Conservation (phyloP, 371 early-diverging fungal genomes). For the Chytridium lagenaria region DNA sequence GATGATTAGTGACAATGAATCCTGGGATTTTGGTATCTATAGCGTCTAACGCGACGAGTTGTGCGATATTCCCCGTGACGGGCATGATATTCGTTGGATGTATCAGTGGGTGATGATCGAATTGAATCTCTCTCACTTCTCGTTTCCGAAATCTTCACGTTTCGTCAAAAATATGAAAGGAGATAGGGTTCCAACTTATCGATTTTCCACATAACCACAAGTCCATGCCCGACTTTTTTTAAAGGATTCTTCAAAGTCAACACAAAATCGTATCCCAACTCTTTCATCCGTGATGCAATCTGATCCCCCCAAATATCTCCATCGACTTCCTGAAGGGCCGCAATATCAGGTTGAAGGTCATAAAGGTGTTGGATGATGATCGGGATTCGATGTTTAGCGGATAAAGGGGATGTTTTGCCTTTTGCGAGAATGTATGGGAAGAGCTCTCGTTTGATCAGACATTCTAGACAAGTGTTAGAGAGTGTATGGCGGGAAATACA, state of each 20-base stretch:
- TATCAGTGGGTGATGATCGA: slow-evolving; percentile 42
- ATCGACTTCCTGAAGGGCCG: slow-evolving; percentile 62
- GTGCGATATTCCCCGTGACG: slow-evolving; percentile 56
- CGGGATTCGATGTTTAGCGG: background rate
- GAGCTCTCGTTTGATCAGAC: slow-evolving; percentile 50
- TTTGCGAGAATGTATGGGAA: slow-evolving; percentile 50
- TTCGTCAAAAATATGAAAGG: background rate
- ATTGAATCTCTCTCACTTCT: slow-evolving; percentile 22
- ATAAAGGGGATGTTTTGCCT: background rate
- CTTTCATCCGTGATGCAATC: slow-evolving; percentile 28
- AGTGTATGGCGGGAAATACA: background rate
- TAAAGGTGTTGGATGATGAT: background rate
- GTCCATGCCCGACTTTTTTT: slow-evolving; percentile 51
- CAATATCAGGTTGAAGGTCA: slow-evolving; percentile 48
- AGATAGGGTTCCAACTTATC: slow-evolving; percentile 15
- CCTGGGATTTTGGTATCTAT: slow-evolving; percentile 23
- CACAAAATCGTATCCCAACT: slow-evolving; percentile 48
- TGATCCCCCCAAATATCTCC: slow-evolving; percentile 37
- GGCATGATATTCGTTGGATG: slow-evolving; percentile 46
- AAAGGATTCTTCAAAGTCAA: slow-evolving; percentile 31
- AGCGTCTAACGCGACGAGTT: slow-evolving; percentile 46
- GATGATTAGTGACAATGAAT: slow-evolving; percentile 59
- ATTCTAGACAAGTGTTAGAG: slow-evolving; percentile 21
- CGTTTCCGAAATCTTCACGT: no score
- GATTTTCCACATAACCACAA: slow-evolving; percentile 51